Conservation (phyloP, 345 rosid species). For the Nephelium lappaceum region DNA sequence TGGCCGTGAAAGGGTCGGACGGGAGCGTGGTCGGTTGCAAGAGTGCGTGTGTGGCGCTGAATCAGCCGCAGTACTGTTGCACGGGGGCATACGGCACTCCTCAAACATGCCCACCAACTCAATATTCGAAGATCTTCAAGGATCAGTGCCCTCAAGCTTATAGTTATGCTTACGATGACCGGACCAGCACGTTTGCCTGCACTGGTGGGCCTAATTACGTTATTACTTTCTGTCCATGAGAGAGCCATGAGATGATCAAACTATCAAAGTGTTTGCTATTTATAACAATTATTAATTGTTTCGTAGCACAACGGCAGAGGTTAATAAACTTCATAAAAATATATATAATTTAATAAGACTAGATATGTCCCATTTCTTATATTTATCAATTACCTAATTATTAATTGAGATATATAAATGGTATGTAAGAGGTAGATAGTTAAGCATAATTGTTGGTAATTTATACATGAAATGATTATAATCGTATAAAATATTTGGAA, state of each 20-base stretch:
- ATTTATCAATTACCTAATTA: too few species aligned
- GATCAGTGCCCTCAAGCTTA: slow-evolving; percentile 59
- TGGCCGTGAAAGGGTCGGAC: slow-evolving; percentile 25
- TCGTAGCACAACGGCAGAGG: too few species aligned
- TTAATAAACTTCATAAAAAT: too few species aligned
- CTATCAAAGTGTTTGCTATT: not conserved
- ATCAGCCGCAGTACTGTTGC: slow-evolving; percentile 47
- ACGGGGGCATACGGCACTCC: slow-evolving; percentile 31
- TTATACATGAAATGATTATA: too few species aligned
- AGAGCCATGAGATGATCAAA: not conserved
- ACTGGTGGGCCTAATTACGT: slow-evolving; percentile 39
- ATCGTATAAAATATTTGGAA: too few species aligned
- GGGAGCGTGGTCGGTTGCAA: slow-evolving; percentile 45
- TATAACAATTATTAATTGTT: too few species aligned
- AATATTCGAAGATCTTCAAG: slow-evolving; percentile 48
- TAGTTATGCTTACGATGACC: slow-evolving; percentile 61
- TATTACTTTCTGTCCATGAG: slow-evolving; percentile 48
- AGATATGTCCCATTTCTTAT: too few species aligned
- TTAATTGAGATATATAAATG: too few species aligned
- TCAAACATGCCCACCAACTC: slow-evolving; percentile 42
- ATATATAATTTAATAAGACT: too few species aligned
- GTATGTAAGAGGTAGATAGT: too few species aligned
- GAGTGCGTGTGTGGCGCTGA: slow-evolving; percentile 45
- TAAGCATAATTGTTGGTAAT: too few species aligned
- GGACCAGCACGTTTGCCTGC: slow-evolving; percentile 43